Base-by-base conservation (phyloP, 768 basidiomycete genomes). In the Mycena epipterygia region DNA sequence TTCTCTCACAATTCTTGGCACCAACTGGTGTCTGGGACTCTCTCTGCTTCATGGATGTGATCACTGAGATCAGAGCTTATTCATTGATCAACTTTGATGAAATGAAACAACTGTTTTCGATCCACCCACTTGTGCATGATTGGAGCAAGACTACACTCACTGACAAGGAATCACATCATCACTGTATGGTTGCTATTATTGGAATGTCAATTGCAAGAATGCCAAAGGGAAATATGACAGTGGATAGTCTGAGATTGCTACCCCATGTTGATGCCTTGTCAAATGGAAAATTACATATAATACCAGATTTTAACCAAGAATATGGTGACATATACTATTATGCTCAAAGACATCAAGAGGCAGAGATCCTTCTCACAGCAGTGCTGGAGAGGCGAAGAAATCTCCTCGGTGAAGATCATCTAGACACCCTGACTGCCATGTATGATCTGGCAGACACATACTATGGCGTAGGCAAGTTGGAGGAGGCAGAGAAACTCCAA, bases 11-110 rank as follows among this genome's bases (percentile, higher is more conserved):
- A 4, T 56, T 66, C 23, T 7, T 29, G 19, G 53, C 30, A 2
- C 23, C 33, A 21, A 23, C n/a, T 35, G 55, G 35, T 46, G 30
- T 5, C 27, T 57, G 55, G 55, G 56, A 67, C 35, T 29, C 55
- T 13, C 41, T 67, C 11, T 2, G 16, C 0, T 58, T 67, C 25
- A 57, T 46, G 56, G 53, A 67, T 0, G 21, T 56, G 4, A 56
- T 23, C 8, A 49, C 33, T 42, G 64, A 65, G 29, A n/a, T 65
- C 42, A 27, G 21, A 37, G 42, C 33, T 5, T 64, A 64, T n/a
- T 64, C 62, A 7, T 23, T 64, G 11, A 42, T 57, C 37, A 53
- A 17, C 29, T 52, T 39, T 29, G 62, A 64, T 33, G 23, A 25
- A 14, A 11, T 29, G 3, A 39, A 17, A 12, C 14, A 32, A 39